phyloP scores from a whole-genome alignment of 2,329 filamentous ascomycete species.

The Polytolypa hystricis region DNA sequence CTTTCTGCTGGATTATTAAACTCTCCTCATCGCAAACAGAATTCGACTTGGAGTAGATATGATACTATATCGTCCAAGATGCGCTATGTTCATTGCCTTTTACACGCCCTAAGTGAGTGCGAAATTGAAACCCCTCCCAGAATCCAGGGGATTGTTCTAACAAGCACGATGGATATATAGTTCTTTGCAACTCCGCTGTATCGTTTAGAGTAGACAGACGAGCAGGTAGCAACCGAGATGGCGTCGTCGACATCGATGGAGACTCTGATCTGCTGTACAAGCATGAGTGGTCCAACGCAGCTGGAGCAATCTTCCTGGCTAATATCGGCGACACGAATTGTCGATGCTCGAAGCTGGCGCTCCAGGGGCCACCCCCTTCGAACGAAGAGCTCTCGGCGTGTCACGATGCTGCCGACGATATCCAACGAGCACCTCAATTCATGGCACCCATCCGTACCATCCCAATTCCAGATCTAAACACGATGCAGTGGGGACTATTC shows the following conservation, averaged over 20 bases:
- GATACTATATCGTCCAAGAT: no score
- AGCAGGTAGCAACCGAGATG: conserved; percentile 32
- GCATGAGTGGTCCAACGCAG: conserved; percentile 13
- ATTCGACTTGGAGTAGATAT: no score
- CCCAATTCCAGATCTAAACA: conserved; percentile 14
- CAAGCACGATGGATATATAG: no score
- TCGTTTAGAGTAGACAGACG: conserved; percentile 14
- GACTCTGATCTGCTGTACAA: conserved; percentile 17
- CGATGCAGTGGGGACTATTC: conserved; percentile 5
- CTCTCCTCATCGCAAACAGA: no score
- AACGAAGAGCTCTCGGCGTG: conserved; percentile 22
- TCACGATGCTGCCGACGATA: conserved; percentile 28
- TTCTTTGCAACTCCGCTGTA: not conserved
- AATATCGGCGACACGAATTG: conserved; percentile 25
- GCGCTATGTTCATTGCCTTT: no score
- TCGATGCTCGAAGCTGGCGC: conserved; percentile 18
- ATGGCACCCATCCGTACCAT: conserved; percentile 25
- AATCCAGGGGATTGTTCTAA: no score
- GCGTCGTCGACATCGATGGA: conserved; percentile 17
- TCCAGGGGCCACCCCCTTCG: conserved; percentile 9
- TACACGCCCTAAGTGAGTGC: no score
- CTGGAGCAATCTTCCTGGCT: conserved; percentile 28
- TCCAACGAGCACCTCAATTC: conserved; percentile 20
- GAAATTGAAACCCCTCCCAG: no score
- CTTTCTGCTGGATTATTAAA: no score